phyloP scores from a whole-genome alignment of 2,329 filamentous ascomycete genomes.

The Xylaria arbuscula region DNA sequence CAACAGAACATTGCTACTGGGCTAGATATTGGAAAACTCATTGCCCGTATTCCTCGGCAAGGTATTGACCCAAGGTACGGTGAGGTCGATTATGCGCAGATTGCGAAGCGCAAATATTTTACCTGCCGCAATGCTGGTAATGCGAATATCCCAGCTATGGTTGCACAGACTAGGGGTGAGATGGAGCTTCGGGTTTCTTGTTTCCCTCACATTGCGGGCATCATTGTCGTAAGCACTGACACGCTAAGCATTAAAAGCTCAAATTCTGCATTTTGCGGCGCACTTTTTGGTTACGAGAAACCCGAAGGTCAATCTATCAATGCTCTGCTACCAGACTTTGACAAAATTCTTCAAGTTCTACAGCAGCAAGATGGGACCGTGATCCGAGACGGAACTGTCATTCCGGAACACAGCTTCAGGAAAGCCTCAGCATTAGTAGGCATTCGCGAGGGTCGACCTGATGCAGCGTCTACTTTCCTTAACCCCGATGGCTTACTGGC shows the following conservation, averaged over 20 bases:
- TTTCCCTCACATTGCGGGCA: conserved; percentile 96
- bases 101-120: conserved; percentile 79
- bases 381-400: conserved; percentile 91
- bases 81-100: conserved; percentile 80
- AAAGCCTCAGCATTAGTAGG: conserved; percentile 86
- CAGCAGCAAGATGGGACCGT: conserved; percentile 87
- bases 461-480: conserved; percentile 82
- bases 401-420: conserved; percentile 95
- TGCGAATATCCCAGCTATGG: conserved; percentile 84
- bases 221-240: conserved; percentile 87
- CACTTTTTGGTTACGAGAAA: conserved; percentile 88
- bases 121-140: conserved; percentile 82
- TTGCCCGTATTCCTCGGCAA: conserved; percentile 84
- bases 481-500: conserved; percentile 86
- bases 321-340: conserved; percentile 86
- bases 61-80: conserved; percentile 76
- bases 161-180: conserved; percentile 77
- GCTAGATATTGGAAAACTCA: conserved; percentile 79
- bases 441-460: conserved; percentile 82
- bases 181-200: conserved; percentile 86
- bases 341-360: conserved; percentile 82
- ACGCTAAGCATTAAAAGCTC: conserved; percentile 87
- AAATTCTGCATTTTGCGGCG: conserved; percentile 93
- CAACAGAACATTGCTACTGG: conserved; percentile 73
- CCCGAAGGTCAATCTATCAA: conserved; percentile 84